Percentiles rank a stretch among this genome's conserved stretches.
These are phyloP conservation scores for Rubia yunnanensis DNA, from an alignment of 257 asterid genomes.

Conservation along the genomic window DNA sequence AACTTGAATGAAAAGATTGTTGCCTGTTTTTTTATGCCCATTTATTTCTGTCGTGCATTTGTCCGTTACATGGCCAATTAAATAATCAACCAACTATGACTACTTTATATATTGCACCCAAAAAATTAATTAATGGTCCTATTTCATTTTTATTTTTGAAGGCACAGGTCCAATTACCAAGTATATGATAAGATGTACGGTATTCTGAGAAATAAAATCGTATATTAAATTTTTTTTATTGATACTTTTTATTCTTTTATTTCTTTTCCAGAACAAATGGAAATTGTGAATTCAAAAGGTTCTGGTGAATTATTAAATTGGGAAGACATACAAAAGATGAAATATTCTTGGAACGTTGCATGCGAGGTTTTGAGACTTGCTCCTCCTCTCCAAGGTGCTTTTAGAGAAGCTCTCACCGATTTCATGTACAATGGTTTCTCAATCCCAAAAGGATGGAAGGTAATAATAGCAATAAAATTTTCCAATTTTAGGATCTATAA, in stretches of 20 bases:
- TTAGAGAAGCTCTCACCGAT: constrained; percentile 49
- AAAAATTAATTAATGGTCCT: too few relatives aligned
- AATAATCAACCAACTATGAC: neutral
- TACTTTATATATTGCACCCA: neutral
- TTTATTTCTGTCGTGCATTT: constrained; percentile 2
- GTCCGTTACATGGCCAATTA: neutral
- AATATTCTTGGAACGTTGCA: constrained; percentile 60
- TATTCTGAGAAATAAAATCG: too few relatives aligned
- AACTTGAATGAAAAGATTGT: neutral
- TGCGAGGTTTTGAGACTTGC: constrained; percentile 52
- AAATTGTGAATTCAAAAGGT: constrained; percentile 39
- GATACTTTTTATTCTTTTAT: too few relatives aligned
- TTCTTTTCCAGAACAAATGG: constrained; percentile 42
- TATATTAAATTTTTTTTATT: too few relatives aligned
- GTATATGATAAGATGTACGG: too few relatives aligned
- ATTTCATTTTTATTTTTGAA: too few relatives aligned
- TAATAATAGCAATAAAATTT: neutral
- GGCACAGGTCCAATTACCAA: neutral
- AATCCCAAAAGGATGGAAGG: constrained; percentile 64
- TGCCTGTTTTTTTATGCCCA: neutral
- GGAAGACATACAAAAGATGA: constrained; percentile 57
- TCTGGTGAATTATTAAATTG: constrained; percentile 44
- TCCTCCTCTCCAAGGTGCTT: constrained; percentile 56
- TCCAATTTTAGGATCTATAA: too few relatives aligned
- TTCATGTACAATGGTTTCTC: constrained; percentile 48